A percentile compares a stretch with the other conserved stretches of the same genome.
phyloP scores from a whole-genome alignment of 2,329 filamentous ascomycete species.

The Alternaria arbusti region DNA sequence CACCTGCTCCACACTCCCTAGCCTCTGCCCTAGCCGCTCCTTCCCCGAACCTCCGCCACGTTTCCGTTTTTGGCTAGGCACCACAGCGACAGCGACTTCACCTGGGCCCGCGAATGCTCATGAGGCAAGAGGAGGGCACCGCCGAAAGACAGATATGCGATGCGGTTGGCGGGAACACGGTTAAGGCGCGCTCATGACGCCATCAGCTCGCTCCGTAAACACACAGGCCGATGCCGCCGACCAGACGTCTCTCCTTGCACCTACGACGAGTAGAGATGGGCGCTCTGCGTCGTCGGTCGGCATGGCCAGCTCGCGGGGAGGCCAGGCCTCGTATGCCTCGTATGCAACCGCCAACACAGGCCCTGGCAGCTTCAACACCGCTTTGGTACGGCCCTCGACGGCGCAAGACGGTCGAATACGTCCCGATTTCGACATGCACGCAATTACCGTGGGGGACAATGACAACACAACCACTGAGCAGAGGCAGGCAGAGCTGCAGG shows the following conservation, averaged over 20 bases:
- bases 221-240: slow-evolving; percentile 46
- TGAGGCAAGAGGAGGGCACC: slow-evolving; percentile 42
- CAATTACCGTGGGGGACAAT: slow-evolving; percentile 64
- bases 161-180: slow-evolving; percentile 46
- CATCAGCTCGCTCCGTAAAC: slow-evolving; percentile 49
- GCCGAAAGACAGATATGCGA: slow-evolving; percentile 43
- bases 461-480: slow-evolving; percentile 70
- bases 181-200: slow-evolving; percentile 53
- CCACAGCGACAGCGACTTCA: slow-evolving; percentile 18
- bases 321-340: slow-evolving; percentile 66
- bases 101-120: slow-evolving; percentile 33
- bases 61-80: slow-evolving; percentile 18
- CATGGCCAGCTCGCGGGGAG: slow-evolving; percentile 68
- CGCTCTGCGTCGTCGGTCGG: slow-evolving; percentile 61
- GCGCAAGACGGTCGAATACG: slow-evolving; percentile 67
- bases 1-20: slow-evolving; percentile 20
- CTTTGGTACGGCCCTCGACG: slow-evolving; percentile 72
- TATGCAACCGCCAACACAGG: slow-evolving; percentile 70
- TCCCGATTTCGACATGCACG: slow-evolving; percentile 63
- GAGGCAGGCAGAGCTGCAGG: slow-evolving; percentile 75
- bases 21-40: slow-evolving; percentile 16
- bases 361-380: slow-evolving; percentile 86
- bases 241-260: slow-evolving; percentile 52
- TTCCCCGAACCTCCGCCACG: slow-evolving; percentile 18
- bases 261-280: slow-evolving; percentile 57